phyloP scores from a whole-genome alignment of 1,284 basidiomycete genomes.

The Leccinum pachyderme region DNA sequence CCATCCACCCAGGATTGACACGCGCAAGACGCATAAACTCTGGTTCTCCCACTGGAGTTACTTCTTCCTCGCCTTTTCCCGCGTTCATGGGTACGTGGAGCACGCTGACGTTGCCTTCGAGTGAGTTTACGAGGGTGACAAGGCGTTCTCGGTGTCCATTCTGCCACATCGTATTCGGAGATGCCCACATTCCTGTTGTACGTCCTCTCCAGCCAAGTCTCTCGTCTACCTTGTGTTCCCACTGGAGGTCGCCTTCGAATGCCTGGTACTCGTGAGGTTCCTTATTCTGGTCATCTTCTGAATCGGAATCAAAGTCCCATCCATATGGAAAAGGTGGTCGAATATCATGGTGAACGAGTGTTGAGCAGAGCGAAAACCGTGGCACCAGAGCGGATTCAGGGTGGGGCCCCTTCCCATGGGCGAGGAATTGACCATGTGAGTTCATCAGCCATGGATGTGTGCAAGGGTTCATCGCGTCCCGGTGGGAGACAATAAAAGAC shows the following conservation, averaged over 20 bases:
- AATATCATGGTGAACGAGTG: slow-evolving; percentile 60
- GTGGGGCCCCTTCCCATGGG: slow-evolving; percentile 47
- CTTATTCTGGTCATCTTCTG: not conserved
- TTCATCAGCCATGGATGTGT: slow-evolving; percentile 48
- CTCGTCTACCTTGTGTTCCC: slow-evolving; percentile 56
- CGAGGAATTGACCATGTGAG: slow-evolving; percentile 58
- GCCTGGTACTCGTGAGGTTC: slow-evolving; percentile 21
- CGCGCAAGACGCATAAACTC: slow-evolving; percentile 34
- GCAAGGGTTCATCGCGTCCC: slow-evolving; percentile 61
- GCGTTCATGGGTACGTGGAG: slow-evolving; percentile 16
- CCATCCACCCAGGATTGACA: slow-evolving; percentile 52
- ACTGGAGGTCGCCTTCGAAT: slow-evolving; percentile 45
- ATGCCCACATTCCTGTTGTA: slow-evolving; percentile 61
- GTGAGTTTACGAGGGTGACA: slow-evolving; percentile 37
- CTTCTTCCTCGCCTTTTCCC: slow-evolving; percentile 1
- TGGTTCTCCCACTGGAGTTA: slow-evolving; percentile 42
- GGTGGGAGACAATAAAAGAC: slow-evolving; percentile 55
- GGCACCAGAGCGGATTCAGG: slow-evolving; percentile 50
- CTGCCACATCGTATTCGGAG: slow-evolving; percentile 45
- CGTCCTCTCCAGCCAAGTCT: slow-evolving; percentile 64
- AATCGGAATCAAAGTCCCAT: slow-evolving; percentile 37
- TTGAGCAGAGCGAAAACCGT: slow-evolving; percentile 56
- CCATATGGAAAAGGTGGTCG: slow-evolving; percentile 49
- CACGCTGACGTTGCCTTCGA: slow-evolving; percentile 31
- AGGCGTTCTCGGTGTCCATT: slow-evolving; percentile 44